Percentiles rank a stretch among this genome's conserved stretches.
phyloP scores from a whole-genome alignment of 345 rosid genomes.

The Gossypium rotundifolium region DNA sequence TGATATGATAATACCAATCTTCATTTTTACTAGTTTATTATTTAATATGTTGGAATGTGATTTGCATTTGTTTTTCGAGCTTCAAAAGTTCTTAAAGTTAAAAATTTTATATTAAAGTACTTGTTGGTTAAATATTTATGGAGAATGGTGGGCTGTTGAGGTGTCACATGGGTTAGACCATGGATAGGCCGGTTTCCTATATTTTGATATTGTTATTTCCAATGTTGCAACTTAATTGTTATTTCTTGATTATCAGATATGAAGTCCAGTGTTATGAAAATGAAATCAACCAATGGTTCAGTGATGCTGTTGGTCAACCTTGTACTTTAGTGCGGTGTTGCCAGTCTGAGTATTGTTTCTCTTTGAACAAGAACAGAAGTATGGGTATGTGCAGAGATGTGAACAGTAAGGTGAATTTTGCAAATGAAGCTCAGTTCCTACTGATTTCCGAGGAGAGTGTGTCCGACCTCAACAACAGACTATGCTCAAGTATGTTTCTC shows the following conservation, averaged over 20 bases:
- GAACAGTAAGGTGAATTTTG: conserved; percentile 56
- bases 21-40: background rate
- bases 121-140: background rate
- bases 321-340: conserved; percentile 55
- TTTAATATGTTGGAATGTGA: background rate
- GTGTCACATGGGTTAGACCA: background rate
- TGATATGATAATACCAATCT: conserved; percentile 1
- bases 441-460: conserved; percentile 80
- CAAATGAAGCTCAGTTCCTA: conserved; percentile 90
- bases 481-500: conserved; percentile 45
- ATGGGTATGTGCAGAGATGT: conserved; percentile 54
- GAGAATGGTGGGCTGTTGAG: background rate
- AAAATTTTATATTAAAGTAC: background rate
- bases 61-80: background rate
- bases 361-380: conserved; percentile 34
- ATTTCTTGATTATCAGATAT: conserved; percentile 37
- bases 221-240: background rate
- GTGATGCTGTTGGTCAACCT: conserved; percentile 65
- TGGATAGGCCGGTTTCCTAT: background rate
- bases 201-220: background rate
- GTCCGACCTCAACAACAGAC: conserved; percentile 59
- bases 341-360: conserved; percentile 25
- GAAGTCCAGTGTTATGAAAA: conserved; percentile 42
- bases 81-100: background rate
- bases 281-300: conserved; percentile 69